Base-by-base conservation (phyloP, 805 yeast species). In the Cyberlindnera americana region DNA sequence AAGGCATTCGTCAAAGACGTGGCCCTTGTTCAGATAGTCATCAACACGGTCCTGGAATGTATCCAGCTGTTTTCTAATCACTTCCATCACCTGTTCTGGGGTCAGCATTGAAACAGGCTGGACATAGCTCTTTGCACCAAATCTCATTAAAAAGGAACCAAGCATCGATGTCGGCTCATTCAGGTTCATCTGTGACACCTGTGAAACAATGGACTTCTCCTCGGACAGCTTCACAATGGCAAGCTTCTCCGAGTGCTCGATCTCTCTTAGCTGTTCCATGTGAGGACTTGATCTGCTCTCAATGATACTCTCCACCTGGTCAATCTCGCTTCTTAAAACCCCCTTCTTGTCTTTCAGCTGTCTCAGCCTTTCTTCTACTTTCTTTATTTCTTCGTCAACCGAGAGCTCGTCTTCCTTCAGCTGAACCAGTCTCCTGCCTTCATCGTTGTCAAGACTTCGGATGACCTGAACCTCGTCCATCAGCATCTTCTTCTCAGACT, bases 281-380 rank as follows among this genome's bases (percentile, higher is more conserved):
- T 68, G 68, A 29, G 63, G 59, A 4, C 75, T 66, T 0, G 75
- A 58, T 34, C 64, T 60, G 47, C 77, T 72, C 40, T 73, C 77
- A 19, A 73, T 57, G 4, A 73, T 67, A 10, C 76, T 70, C 45
- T 69, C 66, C 0, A 77, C 70, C 10, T 61, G 61, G 11, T 57
- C 58, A 19, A 72, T 69, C 51, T 73, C 78, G 7, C 36, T 25
- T 11, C 47, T 49, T 6, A 73, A 26, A 1, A 62, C 49, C 2
- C 32, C 38, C 33, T 62, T 64, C 45, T 65, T 70, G 1, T 53
- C 50, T 22, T 54, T 56, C 21, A 72, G 52, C 9, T 57, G 56
- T 8, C 31, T 25, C 13, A 73, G 44, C 28, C 65, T 56, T 9
- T 41, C 38, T 41, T 72, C 72, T 18, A 70, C 43, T 1, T 45